phyloP scores from a whole-genome alignment of 2,329 filamentous ascomycete species.

The Calonectria pseudoturangicola region DNA sequence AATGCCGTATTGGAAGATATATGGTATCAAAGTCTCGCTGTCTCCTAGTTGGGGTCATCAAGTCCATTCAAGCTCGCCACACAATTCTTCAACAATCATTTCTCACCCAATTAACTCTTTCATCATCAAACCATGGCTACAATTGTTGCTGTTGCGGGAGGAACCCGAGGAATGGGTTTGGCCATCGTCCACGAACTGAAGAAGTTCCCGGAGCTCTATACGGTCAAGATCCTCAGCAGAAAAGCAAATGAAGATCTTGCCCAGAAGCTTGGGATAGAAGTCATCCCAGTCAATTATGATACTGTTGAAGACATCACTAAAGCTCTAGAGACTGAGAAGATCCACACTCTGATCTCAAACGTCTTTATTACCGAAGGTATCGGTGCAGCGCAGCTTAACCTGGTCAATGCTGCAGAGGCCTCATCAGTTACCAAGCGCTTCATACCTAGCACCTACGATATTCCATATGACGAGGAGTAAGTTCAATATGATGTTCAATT shows the following conservation, averaged over 20 bases:
- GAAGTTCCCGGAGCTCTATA: constrained; percentile 1
- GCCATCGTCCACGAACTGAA: constrained; percentile 12
- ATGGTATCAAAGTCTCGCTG: not conserved
- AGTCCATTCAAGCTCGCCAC: not conserved
- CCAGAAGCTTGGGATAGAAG: not conserved
- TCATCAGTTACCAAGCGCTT: constrained; percentile 9
- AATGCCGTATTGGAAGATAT: not conserved
- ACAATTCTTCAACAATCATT: not conserved
- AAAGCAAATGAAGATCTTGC: constrained; percentile 6
- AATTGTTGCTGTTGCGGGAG: constrained; percentile 7
- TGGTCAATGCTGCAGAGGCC: constrained; percentile 16
- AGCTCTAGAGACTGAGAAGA: not conserved
- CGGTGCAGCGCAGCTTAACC: constrained; percentile 11
- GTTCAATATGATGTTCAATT: not conserved
- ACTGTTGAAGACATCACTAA: not conserved
- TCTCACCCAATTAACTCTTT: not conserved
- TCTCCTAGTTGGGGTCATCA: too few relatives aligned
- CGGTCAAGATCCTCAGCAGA: constrained; percentile 3
- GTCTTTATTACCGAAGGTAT: constrained; percentile 17
- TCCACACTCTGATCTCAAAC: constrained; percentile 3
- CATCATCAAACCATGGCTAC: not conserved
- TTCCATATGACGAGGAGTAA: constrained; percentile 14
- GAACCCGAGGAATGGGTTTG: constrained; percentile 4
- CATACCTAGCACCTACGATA: constrained; percentile 7
- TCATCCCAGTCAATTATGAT: constrained; percentile 1